Conservation (phyloP, 768 basidiomycete genomes). For the Russula compacta region DNA sequence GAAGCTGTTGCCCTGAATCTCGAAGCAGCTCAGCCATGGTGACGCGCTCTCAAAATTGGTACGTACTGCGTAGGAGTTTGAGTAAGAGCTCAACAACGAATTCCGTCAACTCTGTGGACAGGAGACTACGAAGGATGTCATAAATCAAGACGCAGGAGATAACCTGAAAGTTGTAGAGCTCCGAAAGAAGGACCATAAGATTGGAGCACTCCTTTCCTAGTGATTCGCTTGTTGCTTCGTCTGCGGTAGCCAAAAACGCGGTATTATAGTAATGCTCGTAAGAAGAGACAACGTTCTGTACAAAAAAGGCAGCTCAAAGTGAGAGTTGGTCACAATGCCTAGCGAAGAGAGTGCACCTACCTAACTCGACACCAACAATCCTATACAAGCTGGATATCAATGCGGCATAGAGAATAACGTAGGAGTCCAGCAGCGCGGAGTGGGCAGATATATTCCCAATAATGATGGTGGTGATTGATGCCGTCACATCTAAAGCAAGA, state of each 20-base stretch:
- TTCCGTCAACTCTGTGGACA: conserved; percentile 59
- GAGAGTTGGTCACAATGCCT: neutral
- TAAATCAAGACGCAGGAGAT: conserved; percentile 84
- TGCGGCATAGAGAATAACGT: conserved; percentile 80
- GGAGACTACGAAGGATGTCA: conserved; percentile 73
- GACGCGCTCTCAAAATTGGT: neutral
- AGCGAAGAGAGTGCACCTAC: conserved; percentile 34
- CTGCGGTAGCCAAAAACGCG: conserved; percentile 21
- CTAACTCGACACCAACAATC: conserved; percentile 80
- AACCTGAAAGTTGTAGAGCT: conserved; percentile 94
- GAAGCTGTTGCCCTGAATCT: conserved; percentile 90
- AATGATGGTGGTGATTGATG: conserved; percentile 64
- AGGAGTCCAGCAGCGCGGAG: conserved; percentile 77
- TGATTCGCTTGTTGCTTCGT: conserved; percentile 26
- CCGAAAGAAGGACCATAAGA: conserved; percentile 76
- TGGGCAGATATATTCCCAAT: conserved; percentile 74
- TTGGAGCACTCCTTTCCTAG: conserved; percentile 86
- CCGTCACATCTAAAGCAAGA: conserved; percentile 53
- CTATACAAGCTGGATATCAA: conserved; percentile 76
- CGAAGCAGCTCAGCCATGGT: neutral
- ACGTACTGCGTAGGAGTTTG: conserved; percentile 72
- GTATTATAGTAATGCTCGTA: conserved; percentile 52
- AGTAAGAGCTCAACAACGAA: conserved; percentile 80
- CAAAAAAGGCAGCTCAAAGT: conserved; percentile 64
- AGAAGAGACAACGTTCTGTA: conserved; percentile 57